Evolutionary conservation across 768 basidiomycete genomes (phyloP).

Genomic region (Paxillus rubicundulus): DNA sequence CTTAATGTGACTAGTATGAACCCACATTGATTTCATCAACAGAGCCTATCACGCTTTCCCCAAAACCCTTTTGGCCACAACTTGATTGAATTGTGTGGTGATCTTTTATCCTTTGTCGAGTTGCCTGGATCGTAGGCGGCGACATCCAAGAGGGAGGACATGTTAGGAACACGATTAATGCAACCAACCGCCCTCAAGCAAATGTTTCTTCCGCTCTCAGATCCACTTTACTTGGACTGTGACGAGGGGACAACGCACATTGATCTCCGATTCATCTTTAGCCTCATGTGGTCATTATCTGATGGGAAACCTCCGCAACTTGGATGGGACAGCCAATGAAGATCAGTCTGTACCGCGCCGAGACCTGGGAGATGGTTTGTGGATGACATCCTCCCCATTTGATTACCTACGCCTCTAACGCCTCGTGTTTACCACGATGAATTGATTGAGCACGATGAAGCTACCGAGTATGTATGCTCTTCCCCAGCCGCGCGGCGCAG

Average conservation of each 20-base stretch:
- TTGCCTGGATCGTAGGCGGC: not conserved
- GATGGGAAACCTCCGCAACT: conserved; percentile 12
- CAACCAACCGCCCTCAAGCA: not conserved
- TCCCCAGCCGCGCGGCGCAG: conserved; percentile 21
- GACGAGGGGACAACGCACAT: conserved; percentile 17
- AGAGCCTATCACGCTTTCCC: conserved; percentile 7
- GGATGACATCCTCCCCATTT: conserved; percentile 8
- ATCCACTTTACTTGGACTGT: conserved; percentile 11
- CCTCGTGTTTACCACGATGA: conserved; percentile 36
- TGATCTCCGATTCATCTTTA: conserved; percentile 5
- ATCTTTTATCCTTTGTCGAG: conserved; percentile 13
- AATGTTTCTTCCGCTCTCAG: not conserved
- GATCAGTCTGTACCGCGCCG: conserved; percentile 8
- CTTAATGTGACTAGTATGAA: conserved; percentile 1
- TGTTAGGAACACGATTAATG: too few relatives aligned
- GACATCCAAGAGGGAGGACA: conserved; percentile 3
- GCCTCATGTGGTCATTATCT: conserved; percentile 22
- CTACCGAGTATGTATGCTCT: conserved; percentile 8
- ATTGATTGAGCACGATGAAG: not conserved
- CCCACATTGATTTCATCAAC: conserved; percentile 7
- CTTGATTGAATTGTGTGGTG: conserved; percentile 5
- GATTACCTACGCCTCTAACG: conserved; percentile 9
- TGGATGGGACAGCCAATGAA: not conserved
- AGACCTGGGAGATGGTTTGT: conserved; percentile 12
- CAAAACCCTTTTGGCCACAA: conserved; percentile 5